Conservation (phyloP, 768 basidiomycete genomes). For the Tylopilus balloui region DNA sequence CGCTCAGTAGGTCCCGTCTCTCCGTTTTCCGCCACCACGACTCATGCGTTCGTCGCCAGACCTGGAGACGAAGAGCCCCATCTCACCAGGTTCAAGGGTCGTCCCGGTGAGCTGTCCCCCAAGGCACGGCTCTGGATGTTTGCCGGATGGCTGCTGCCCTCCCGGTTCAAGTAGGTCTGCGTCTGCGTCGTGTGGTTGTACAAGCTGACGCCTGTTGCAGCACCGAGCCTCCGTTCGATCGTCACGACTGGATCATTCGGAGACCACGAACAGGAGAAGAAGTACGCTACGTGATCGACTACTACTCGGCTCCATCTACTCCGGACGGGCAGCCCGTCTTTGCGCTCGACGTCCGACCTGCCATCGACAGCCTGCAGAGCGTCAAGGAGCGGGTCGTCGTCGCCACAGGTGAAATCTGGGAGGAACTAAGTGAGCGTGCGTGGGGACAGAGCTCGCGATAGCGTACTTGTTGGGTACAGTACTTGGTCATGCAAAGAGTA, state of each 20-base stretch:
- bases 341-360: slow-evolving; percentile 91
- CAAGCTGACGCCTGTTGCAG: slow-evolving; percentile 39
- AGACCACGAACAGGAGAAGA: slow-evolving; percentile 75
- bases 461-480: slow-evolving; percentile 6
- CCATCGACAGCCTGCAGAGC: slow-evolving; percentile 79
- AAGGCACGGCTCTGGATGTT: slow-evolving; percentile 87
- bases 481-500: slow-evolving; percentile 3
- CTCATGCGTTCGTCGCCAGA: slow-evolving; percentile 33
- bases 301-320: slow-evolving; percentile 90
- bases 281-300: slow-evolving; percentile 96
- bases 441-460: slow-evolving; percentile 21
- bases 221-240: slow-evolving; percentile 90
- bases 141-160: slow-evolving; percentile 86
- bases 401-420: slow-evolving; percentile 69
- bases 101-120: slow-evolving; percentile 90
- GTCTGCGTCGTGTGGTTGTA: not conserved
- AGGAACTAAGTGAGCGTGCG: slow-evolving; percentile 30
- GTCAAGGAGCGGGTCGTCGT: slow-evolving; percentile 67
- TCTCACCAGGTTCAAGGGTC: slow-evolving; percentile 80
- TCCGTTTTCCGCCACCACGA: not conserved
- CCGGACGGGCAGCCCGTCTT: slow-evolving; percentile 93
- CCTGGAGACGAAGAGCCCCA: slow-evolving; percentile 56
- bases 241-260: slow-evolving; percentile 95
- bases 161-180: slow-evolving; percentile 82
- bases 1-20: slow-evolving; percentile 19